phyloP scores from a whole-genome alignment of 495 filamentous ascomycete species.

The Aspergillus leporis region DNA sequence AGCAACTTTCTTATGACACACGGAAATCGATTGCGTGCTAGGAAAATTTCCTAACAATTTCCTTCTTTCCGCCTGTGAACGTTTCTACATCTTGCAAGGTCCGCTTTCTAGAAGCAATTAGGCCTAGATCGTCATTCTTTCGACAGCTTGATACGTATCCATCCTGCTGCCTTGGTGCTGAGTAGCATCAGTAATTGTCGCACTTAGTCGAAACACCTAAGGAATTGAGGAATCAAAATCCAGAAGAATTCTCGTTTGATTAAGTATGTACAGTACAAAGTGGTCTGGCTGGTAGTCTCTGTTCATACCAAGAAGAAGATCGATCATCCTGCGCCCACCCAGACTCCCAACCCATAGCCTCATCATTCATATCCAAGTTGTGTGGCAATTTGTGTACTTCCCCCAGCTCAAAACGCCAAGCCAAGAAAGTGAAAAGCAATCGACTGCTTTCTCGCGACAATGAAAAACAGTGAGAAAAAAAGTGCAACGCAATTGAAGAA shows the following conservation, averaged over 20 bases:
- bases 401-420: slow-evolving; percentile 28
- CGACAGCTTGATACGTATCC: not conserved
- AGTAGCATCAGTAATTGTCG: not conserved
- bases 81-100: not conserved
- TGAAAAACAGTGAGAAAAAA: not conserved
- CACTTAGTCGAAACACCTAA: not conserved
- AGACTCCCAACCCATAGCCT: slow-evolving; percentile 17
- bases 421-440: slow-evolving; percentile 1
- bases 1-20: slow-evolving; percentile 39
- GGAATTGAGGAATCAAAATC: not conserved
- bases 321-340: slow-evolving; percentile 7
- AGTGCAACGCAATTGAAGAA: slow-evolving; percentile 6
- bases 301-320: slow-evolving; percentile 15
- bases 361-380: slow-evolving; percentile 24
- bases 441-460: not conserved
- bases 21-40: slow-evolving; percentile 47
- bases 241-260: slow-evolving; percentile 17
- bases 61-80: not conserved
- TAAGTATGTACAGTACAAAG: slow-evolving; percentile 32
- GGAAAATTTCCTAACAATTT: not conserved
- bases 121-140: not conserved
- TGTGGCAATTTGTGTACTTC: slow-evolving; percentile 38
- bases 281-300: slow-evolving; percentile 19
- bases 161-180: not conserved
- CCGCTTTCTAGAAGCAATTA: not conserved